phyloP scores from a whole-genome alignment of 805 yeast genomes.

The Starmerella floris region DNA sequence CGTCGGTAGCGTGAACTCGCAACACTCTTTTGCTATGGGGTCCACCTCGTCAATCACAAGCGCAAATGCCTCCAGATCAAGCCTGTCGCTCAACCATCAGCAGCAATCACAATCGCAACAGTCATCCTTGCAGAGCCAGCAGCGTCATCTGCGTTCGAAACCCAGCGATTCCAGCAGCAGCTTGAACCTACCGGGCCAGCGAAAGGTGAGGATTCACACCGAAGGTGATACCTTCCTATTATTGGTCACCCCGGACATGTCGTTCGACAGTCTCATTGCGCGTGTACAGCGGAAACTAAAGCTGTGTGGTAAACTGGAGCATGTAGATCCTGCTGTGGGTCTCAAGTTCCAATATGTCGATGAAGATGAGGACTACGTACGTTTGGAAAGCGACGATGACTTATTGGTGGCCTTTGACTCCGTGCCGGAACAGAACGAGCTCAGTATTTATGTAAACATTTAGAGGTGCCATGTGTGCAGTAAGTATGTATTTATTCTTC shows the following conservation, averaged over 20 bases:
- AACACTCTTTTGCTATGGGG: not conserved
- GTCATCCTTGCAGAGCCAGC: not conserved
- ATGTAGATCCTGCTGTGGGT: slow-evolving; percentile 25
- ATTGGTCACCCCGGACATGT: slow-evolving; percentile 43
- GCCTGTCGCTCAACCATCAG: not conserved
- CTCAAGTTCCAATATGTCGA: slow-evolving; percentile 67
- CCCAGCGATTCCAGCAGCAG: slow-evolving; percentile 10
- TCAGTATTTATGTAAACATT: slow-evolving; percentile 11
- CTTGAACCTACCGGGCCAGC: slow-evolving; percentile 14
- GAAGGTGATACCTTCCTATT: slow-evolving; percentile 42
- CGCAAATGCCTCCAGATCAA: not conserved
- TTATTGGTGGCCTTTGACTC: slow-evolving; percentile 64
- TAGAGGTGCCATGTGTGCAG: too few relatives aligned
- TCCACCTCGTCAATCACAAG: not conserved
- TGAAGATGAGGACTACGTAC: slow-evolving; percentile 90
- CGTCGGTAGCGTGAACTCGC: slow-evolving; percentile 15
- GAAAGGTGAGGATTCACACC: slow-evolving; percentile 28
- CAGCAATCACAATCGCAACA: not conserved
- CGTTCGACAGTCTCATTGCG: slow-evolving; percentile 40
- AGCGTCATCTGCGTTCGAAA: not conserved
- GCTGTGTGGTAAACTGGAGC: slow-evolving; percentile 35
- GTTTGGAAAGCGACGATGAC: slow-evolving; percentile 75
- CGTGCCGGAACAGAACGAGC: slow-evolving; percentile 14
- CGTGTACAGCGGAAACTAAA: slow-evolving; percentile 46
- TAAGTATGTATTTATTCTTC: not conserved